Base-by-base conservation (phyloP, 2,329 filamentous ascomycete species). In the Aspergillus tamarii region DNA sequence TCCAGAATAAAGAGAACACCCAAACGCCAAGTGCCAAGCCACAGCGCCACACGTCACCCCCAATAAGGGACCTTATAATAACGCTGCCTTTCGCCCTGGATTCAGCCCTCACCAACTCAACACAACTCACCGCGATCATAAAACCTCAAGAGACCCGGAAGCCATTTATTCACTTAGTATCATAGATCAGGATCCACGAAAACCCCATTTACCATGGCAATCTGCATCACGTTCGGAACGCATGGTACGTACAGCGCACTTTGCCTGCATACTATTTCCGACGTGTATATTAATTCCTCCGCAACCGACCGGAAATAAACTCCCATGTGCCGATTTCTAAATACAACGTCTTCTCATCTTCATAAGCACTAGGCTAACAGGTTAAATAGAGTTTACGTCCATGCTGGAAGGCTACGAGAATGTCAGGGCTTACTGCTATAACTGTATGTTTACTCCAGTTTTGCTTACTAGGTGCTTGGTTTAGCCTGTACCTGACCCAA, bases 331-430 rank as follows among this genome's bases (percentile, higher is more conserved):
- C 28, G 28, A 32, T 10, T 12, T 52, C 28, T 21, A n/a, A 32
- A 34, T 34, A 14, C 28, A 19, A 52, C 19, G 14, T 50, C 14
- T 26, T 19, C n/a, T 26, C 11, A 9, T n/a, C 34, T 16, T 41
- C n/a, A 23, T 26, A 48, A 23, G 28, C 28, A 32, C 48, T 52
- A 21, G 56, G 59, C 62, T 58, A 61, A 66, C 39, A 36, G 19
- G 21, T 23, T 3, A 41, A 50, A 50, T 64, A 82, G 80, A 82
- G 63, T 82, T 82, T 67, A 78, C 79, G 2, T 79, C 75, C 43
- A 76, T 74, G 66, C 74, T 82, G 28, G 72, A 81, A 66, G 80
- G 80, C n/a, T 82, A 81, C 60, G 80, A 82, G 67, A 72, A 80
- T 60, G 76, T 81, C 39, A 78, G 79, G 54, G 80, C 80, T 48